Base-by-base conservation (phyloP, 1,284 basidiomycete species). In the Chondrostereum purpureum region DNA sequence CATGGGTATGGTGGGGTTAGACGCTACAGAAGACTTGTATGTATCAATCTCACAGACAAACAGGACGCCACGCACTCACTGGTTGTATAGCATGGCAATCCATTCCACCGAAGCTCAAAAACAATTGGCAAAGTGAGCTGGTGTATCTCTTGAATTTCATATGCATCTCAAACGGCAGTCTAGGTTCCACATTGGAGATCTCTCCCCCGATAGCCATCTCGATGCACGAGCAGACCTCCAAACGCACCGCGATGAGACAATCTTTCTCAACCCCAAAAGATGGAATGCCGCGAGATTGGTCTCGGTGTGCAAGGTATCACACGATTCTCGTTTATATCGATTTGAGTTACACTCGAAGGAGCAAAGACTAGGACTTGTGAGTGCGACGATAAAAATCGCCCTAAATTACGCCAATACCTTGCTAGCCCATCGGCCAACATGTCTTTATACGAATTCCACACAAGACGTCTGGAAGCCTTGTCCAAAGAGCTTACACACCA, bases 401-500 rank as follows among this genome's bases (percentile, higher is more conserved):
- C n/a, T n/a, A n/a, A n/a, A n/a, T n/a, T n/a, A n/a, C n/a, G n/a
- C n/a, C n/a, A n/a, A n/a, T n/a, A n/a, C n/a, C n/a, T n/a, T 8
- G 27, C 27, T 31, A 31, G 27, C 78, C 78, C 0, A 67, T 70
- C 5, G 83, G 82, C 1, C 78, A 84, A 49, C 83, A 85, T 51
- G 73, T 83, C 41, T 81, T 74, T 50, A 65, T 75, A 2, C 68
- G 78, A 2, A 50, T 79, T 18, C 38, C 73, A 73, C 61, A 58
- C 5, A 8, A 47, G 35, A 21, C 24, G 20, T 21, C 31, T 69
- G 69, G 6, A 69, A 76, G 45, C 27, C 48, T 77, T 0, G 68
- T 83, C 0, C 79, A 81, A 52, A 64, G 80, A 19, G 78, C 80
- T 0, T 84, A 84, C 51, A 84, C 81, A 2, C 81, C 82, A 0